Conservation (phyloP, 768 basidiomycete species). For the Lactarius vividus region DNA sequence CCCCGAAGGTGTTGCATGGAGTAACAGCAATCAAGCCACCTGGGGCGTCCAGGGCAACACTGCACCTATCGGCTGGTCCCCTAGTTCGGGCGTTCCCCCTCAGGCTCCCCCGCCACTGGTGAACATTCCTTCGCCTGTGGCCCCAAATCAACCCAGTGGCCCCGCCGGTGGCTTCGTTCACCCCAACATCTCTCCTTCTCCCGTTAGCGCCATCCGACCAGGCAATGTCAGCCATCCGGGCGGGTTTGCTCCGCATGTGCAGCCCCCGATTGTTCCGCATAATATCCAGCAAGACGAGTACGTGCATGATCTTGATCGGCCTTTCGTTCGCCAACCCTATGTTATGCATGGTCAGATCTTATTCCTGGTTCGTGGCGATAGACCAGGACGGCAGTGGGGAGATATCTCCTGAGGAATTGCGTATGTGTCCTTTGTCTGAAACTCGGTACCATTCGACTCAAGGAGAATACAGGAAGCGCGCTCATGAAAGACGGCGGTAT, state of each 20-base stretch:
- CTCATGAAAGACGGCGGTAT: slow-evolving; percentile 11
- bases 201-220: neutral
- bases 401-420: slow-evolving; percentile 12
- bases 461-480: slow-evolving; percentile 3
- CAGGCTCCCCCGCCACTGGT: neutral
- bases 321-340: neutral
- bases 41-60: neutral
- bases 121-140: neutral
- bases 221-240: neutral
- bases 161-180: neutral
- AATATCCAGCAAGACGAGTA: neutral
- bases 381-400: slow-evolving; percentile 14
- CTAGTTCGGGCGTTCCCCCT: neutral
- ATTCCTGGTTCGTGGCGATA: slow-evolving; percentile 9
- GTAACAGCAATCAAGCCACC: neutral
- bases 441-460: neutral
- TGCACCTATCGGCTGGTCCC: neutral
- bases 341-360: neutral
- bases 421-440: neutral
- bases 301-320: neutral
- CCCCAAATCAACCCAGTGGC: neutral
- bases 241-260: neutral
- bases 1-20: neutral
- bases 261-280: neutral
- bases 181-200: neutral